These are phyloP conservation scores for Aspergillus glaucus DNA, from an alignment of 2,329 filamentous ascomycete species.

Conservation along the genomic window DNA sequence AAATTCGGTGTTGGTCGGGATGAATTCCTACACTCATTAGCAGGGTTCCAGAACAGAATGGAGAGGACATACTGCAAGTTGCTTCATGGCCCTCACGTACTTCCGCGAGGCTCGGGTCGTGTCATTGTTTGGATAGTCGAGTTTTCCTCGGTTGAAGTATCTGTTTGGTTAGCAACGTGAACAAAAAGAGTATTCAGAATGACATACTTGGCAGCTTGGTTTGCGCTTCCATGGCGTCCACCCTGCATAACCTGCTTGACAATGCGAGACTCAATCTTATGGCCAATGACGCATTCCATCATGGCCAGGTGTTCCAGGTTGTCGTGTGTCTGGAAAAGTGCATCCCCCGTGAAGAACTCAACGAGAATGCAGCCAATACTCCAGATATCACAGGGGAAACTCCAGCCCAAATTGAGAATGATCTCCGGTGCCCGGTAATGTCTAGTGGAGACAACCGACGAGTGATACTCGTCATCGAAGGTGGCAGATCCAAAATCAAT, in stretches of 20 bases:
- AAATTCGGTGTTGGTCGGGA: constrained; percentile 53
- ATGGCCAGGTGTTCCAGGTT: constrained; percentile 63
- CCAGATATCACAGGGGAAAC: constrained; percentile 63
- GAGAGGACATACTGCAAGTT: constrained; percentile 45
- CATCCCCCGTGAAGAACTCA: constrained; percentile 63
- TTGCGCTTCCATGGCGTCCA: constrained; percentile 43
- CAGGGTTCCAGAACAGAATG: constrained; percentile 4
- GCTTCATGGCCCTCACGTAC: constrained; percentile 64
- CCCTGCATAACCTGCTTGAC: constrained; percentile 48
- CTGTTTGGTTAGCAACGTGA: constrained; percentile 33
- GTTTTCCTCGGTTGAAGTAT: constrained; percentile 51
- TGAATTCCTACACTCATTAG: constrained; percentile 50
- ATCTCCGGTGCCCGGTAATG: constrained; percentile 64
- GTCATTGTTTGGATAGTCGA: constrained; percentile 59
- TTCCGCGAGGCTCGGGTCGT: constrained; percentile 59
- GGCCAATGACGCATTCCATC: constrained; percentile 60
- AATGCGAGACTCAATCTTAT: constrained; percentile 50
- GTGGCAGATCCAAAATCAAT: constrained; percentile 65
- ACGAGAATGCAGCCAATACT: constrained; percentile 64
- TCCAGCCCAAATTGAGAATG: constrained; percentile 62
- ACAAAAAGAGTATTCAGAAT: constrained; percentile 12
- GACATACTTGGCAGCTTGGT: constrained; percentile 52
- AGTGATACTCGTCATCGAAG: constrained; percentile 64
- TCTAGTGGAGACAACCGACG: constrained; percentile 60
- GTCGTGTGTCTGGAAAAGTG: constrained; percentile 63